Evolutionary conservation across 352 stramenopile genomes (phyloP).

Genomic region (Albugo candida): DNA sequence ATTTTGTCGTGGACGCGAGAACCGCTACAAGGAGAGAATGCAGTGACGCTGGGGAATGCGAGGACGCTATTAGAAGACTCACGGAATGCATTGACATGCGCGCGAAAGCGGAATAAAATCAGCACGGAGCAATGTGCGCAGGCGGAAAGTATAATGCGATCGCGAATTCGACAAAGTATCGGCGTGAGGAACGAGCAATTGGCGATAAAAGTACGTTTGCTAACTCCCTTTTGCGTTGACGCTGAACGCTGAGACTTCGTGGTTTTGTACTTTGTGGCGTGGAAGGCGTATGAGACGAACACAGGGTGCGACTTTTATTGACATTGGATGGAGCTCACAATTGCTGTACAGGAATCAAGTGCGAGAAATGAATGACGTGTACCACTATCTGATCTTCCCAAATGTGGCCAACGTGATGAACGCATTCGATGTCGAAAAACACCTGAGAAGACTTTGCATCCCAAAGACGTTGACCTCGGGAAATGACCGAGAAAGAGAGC

Average conservation of each 20-base stretch:
- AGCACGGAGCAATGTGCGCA: constrained; percentile 16
- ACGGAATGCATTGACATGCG: constrained; percentile 9
- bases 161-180: constrained; percentile 45
- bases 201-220: constrained; percentile 20
- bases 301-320: not conserved
- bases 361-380: constrained; percentile 41
- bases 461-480: not conserved
- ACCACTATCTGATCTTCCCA: constrained; percentile 48
- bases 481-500: not conserved
- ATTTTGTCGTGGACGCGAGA: constrained; percentile 24
- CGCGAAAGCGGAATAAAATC: constrained; percentile 23
- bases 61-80: no score
- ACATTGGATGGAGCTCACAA: not conserved
- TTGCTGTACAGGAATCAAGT: constrained; percentile 13
- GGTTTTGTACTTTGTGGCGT: no score
- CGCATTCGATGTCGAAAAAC: not conserved
- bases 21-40: constrained; percentile 12
- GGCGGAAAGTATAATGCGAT: constrained; percentile 18
- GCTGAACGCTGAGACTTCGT: no score
- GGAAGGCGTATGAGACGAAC: not conserved
- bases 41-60: constrained; percentile 11
- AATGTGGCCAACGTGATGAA: not conserved
- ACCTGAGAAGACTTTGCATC: not conserved
- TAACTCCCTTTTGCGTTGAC: no score
- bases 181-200: constrained; percentile 46